Conservation (phyloP, 2,329 filamentous ascomycete species). For the Trichophaea hybrida region DNA sequence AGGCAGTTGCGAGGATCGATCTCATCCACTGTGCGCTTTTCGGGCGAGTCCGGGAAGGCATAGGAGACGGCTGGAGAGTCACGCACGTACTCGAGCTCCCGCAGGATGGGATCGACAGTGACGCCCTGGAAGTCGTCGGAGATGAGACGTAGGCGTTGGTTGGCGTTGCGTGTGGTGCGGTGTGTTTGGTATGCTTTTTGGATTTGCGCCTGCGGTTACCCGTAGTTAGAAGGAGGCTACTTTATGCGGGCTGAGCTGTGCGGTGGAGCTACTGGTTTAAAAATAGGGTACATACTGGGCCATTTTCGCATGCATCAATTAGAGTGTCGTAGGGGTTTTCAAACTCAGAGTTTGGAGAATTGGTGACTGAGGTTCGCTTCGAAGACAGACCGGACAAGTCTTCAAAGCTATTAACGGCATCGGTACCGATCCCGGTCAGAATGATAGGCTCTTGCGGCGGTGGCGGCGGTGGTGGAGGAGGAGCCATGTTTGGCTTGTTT, state of each 20-base stretch:
- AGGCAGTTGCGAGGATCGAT: slow-evolving; percentile 67
- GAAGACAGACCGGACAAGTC: slow-evolving; percentile 17
- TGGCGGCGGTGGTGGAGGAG: neutral
- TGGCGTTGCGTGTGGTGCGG: slow-evolving; percentile 56
- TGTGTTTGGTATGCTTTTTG: slow-evolving; percentile 61
- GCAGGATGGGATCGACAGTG: slow-evolving; percentile 60
- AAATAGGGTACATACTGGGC: slow-evolving; percentile 43
- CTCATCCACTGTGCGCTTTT: slow-evolving; percentile 36
- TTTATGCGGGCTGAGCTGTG: neutral
- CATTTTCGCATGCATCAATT: slow-evolving; percentile 50
- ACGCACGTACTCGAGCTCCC: slow-evolving; percentile 42
- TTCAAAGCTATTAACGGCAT: slow-evolving; percentile 15
- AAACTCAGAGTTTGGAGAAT: slow-evolving; percentile 1
- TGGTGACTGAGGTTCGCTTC: neutral
- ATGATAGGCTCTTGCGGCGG: slow-evolving; percentile 1
- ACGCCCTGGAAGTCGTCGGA: slow-evolving; percentile 53
- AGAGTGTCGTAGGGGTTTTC: slow-evolving; percentile 66
- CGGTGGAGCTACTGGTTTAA: neutral
- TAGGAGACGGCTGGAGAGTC: neutral
- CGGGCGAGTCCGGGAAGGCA: neutral
- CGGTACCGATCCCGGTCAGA: slow-evolving; percentile 11
- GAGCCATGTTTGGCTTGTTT: neutral
- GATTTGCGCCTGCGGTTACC: slow-evolving; percentile 43
- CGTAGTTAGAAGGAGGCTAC: slow-evolving; percentile 7
- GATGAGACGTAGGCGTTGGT: slow-evolving; percentile 62